These are phyloP conservation scores for Fomitopsis pinicola DNA, from an alignment of 1,284 basidiomycete genomes.

Conservation along the genomic window DNA sequence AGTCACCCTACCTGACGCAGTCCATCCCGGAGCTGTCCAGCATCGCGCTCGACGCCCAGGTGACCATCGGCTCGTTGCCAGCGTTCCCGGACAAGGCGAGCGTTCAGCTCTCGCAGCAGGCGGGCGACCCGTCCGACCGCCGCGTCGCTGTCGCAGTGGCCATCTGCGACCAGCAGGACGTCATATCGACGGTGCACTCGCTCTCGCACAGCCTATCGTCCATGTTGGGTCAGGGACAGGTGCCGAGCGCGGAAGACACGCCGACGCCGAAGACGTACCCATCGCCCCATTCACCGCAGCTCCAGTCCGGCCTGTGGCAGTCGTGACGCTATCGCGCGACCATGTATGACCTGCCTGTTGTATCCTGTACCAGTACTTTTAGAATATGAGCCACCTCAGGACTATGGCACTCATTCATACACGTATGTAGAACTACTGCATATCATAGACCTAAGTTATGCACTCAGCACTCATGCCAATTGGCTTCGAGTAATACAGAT, in stretches of 20 bases:
- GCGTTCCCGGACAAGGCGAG: slow-evolving; percentile 4
- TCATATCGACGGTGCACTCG: slow-evolving; percentile 4
- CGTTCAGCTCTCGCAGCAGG: slow-evolving; percentile 3
- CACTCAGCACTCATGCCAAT: background rate
- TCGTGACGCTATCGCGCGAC: background rate
- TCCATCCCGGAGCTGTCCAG: background rate
- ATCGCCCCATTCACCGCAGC: background rate
- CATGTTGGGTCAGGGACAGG: background rate
- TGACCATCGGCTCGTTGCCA: background rate
- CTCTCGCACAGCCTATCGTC: slow-evolving; percentile 1
- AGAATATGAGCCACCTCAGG: background rate
- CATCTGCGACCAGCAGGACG: slow-evolving; percentile 6
- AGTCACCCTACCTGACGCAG: background rate
- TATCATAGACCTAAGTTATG: background rate
- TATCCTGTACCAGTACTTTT: background rate
- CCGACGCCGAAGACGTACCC: background rate
- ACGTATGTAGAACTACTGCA: background rate
- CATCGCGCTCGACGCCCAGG: slow-evolving; percentile 1
- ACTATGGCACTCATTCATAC: background rate
- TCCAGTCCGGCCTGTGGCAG: background rate
- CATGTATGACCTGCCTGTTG: background rate
- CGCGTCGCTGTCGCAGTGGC: slow-evolving; percentile 8
- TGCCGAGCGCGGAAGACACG: background rate
- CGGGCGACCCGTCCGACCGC: slow-evolving; percentile 5
- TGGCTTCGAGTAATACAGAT: background rate